These are phyloP conservation scores for Perkinsela sp. DNA, from an alignment of 208 protist genomes.

Conservation along the genomic window DNA sequence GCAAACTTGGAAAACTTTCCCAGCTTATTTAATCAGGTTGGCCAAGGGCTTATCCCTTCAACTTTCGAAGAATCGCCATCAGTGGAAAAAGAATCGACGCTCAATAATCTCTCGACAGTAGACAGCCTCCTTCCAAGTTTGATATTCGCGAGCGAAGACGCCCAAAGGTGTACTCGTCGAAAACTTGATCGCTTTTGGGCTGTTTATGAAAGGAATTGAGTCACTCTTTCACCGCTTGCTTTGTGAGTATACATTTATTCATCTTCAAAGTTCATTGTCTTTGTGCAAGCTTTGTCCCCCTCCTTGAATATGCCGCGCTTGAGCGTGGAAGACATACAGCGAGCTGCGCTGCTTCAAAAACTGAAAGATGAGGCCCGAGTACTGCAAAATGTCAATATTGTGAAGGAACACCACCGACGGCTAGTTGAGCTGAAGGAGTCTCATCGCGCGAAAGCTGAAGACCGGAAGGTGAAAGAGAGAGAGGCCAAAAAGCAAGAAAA, in stretches of 20 bases:
- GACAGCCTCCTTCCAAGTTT: not conserved
- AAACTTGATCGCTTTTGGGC: not conserved
- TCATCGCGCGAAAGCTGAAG: not conserved
- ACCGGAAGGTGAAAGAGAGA: not conserved
- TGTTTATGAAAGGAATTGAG: not conserved
- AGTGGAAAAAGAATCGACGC: not conserved
- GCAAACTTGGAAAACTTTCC: not conserved
- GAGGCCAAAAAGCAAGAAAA: not conserved
- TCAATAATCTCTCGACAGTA: not conserved
- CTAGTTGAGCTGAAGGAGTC: not conserved
- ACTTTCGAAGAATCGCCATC: not conserved
- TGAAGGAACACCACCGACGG: not conserved
- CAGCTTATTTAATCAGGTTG: not conserved
- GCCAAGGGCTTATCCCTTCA: not conserved
- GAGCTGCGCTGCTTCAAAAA: not conserved
- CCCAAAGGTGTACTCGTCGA: not conserved
- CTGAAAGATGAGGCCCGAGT: not conserved
- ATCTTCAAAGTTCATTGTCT: too few species aligned
- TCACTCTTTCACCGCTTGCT: too few species aligned
- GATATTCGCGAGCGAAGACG: not conserved
- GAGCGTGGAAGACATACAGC: not conserved
- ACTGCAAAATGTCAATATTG: not conserved
- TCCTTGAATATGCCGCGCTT: not conserved
- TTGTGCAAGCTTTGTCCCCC: too few species aligned
- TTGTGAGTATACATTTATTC: too few species aligned